Base-by-base conservation (phyloP, 768 basidiomycete species). In the Tulasnella sp. region DNA sequence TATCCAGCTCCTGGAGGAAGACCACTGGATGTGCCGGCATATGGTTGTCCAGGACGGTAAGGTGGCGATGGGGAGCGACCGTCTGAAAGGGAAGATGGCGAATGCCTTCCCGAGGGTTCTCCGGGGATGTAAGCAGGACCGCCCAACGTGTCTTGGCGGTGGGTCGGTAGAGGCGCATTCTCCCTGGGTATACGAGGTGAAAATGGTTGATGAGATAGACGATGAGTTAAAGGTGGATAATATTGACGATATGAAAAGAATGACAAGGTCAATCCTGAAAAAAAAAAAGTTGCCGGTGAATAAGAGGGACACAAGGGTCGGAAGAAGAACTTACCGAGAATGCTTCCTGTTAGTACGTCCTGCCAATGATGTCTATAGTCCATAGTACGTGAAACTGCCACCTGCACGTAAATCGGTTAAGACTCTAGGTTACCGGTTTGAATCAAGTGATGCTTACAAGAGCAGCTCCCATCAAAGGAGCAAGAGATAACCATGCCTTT, bases 281-380 rank as follows among this genome's bases (percentile, higher is more conserved):
- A n/a, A n/a, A n/a, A n/a, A n/a, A n/a, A n/a, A n/a, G n/a, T n/a
- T n/a, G n/a, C n/a, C n/a, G 16, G 34, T 12, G 34, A 16, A 35
- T 35, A 35, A 16, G 34, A 12, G 34, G 16, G 34, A 12, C 16
- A 12, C 16, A 35, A 35, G 12, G 34, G 12, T 35, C 16, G 34
- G 16, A 35, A 12, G 12, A 35, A 35, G 16, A 16, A 35, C 34
- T 12, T 16, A 13, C 92, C 93, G 5, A 96, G 69, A 28, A 81
- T 49, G 3, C 79, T 74, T 6, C 92, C 91, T 1, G 84, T 76
- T 6, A 87, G 61, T 37, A 96, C 84, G 58, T 98, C 93, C 5
- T 89, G 79, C 86, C 88, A 92, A 63, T 93, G 89, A 65, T 93
- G 45, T 53, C 90, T 75, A 58, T 83, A 81, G 65, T 93, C 91